These are phyloP conservation scores for Gonapodya sp. DNA, from an alignment of 192 early-diverging fungal genomes.

Conservation along the genomic window DNA sequence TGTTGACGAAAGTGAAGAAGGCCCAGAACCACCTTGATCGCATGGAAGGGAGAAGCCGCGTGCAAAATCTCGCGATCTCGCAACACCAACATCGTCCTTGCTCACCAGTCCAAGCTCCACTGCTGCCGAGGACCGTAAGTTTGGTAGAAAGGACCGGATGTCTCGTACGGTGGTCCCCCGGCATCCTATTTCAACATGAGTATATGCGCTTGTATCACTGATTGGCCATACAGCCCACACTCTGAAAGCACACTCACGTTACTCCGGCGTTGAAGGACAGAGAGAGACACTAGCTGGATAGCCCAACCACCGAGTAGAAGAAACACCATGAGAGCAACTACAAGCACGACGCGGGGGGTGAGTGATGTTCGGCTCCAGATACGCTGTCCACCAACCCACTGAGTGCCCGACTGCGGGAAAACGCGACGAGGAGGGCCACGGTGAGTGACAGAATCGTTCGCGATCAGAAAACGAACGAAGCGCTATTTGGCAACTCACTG, in stretches of 20 bases:
- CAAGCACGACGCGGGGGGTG: neutral
- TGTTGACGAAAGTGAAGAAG: neutral
- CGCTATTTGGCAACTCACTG: neutral
- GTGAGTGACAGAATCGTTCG: neutral
- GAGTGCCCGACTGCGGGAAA: neutral
- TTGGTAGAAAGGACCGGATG: neutral
- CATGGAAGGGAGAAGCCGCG: no score
- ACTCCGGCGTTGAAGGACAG: neutral
- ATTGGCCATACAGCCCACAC: neutral
- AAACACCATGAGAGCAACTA: neutral
- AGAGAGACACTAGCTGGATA: neutral
- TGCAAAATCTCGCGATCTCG: no score
- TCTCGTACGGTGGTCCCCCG: neutral
- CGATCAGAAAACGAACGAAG: neutral
- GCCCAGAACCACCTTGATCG: neutral
- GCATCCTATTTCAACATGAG: no score
- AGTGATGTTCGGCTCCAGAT: no score
- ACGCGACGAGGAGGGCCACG: no score
- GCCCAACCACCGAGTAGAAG: neutral
- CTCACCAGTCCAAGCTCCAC: neutral
- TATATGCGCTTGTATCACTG: no score
- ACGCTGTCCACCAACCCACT: neutral
- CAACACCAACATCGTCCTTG: no score
- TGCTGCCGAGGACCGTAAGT: neutral
- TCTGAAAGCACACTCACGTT: neutral